A percentile compares a stretch with the other conserved stretches of the same genome.
phyloP scores from a whole-genome alignment of 208 protist species.

The Zelonia costaricensis region DNA sequence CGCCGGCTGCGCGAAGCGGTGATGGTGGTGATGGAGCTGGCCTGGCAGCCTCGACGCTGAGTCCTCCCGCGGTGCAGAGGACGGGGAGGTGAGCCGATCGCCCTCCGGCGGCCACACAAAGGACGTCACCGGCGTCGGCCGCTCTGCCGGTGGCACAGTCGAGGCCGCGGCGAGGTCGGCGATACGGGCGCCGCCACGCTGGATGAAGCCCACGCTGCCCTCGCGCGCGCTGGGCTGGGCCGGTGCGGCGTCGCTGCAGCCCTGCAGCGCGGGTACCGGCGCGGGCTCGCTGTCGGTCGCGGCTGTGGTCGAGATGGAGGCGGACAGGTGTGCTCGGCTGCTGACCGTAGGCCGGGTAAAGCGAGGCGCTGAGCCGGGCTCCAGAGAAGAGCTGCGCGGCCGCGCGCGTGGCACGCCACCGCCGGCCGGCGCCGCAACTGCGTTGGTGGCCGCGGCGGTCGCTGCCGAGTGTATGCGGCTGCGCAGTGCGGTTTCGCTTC shows the following conservation, averaged over 20 bases:
- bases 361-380: neutral
- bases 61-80: neutral
- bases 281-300: neutral
- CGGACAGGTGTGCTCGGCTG: conserved; percentile 7
- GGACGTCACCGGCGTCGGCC: neutral
- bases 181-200: neutral
- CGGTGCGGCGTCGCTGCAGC: neutral
- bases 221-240: neutral
- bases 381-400: neutral
- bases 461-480: no score
- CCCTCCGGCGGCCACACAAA: no score
- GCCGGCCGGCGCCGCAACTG: neutral
- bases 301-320: neutral
- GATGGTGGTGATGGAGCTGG: no score
- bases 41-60: neutral
- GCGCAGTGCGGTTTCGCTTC: no score
- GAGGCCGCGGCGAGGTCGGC: neutral
- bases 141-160: neutral
- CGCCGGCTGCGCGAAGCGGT: neutral
- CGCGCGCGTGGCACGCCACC: neutral
- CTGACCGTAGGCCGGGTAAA: conserved; percentile 10
- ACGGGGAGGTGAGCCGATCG: no score
- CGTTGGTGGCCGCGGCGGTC: neutral
- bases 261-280: neutral
- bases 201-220: neutral